Base-by-base conservation (phyloP, 2,329 filamentous ascomycete genomes). In the Botrytis squamosa region DNA sequence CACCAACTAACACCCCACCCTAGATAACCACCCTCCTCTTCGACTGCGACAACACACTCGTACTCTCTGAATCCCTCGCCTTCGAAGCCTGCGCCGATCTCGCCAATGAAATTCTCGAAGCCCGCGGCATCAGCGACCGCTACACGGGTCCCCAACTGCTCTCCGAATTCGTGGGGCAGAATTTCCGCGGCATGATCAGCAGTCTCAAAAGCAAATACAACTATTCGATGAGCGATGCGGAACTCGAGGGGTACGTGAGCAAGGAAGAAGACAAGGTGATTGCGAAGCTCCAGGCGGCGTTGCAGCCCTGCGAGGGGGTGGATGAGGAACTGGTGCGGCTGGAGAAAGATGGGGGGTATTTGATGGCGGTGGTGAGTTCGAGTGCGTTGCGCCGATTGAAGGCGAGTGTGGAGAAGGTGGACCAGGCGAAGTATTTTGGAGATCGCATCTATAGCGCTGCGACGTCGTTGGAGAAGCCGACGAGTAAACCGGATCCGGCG, bases 1-100 rank as follows among this genome's bases (percentile, higher is more conserved):
- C 25, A 46, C 46, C 16, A 55, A 25, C 36, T 38, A 36, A 33
- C 33, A 5, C 42, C 63, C 42, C 36, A 46, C 16, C n/a, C 46
- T 79, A 90, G 87, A 91, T 93, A 84, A 92, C 86, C 73, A 88
- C 91, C 77, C 85, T 94, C 81, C 88, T 94, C 79, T 92, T 94
- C 83, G 92, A 94, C 83, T 91, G 88, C 84, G 89, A 97, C 89
- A 97, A 97, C 88, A 97, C 94, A 77, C 93, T 97, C 82, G 94
- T 96, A 82, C 90, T 96, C 80, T 97, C 93, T 72, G 95, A 97
- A 86, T 91, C 93, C 80, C 88, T 97, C 79, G 94, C 94, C 82
- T 97, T 97, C 83, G 93, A 95, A 85, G 94, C 93, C 78, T 97
- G 93, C 84, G 93, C 94, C 80, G 92, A 93, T 75, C 90, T 97